phyloP scores from a whole-genome alignment of 257 asterid species.

The Agastache rugosa region DNA sequence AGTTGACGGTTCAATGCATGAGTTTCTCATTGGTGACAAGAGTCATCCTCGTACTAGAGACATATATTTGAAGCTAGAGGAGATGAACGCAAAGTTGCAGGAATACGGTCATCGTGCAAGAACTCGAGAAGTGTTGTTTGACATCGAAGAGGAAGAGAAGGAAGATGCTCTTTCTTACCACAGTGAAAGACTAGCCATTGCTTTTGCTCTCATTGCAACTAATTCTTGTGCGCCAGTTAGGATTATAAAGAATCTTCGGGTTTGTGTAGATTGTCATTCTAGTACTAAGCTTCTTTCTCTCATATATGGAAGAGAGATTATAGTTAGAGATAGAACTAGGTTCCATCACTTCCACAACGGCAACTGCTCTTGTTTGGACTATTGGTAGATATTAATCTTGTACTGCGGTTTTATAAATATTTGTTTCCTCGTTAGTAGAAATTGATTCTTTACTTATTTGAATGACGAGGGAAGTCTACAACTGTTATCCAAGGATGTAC shows the following conservation, averaged over 20 bases:
- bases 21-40: conserved; percentile 63
- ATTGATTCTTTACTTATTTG: too few species aligned
- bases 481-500: too few species aligned
- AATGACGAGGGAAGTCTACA: too few species aligned
- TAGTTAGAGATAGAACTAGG: conserved; percentile 71
- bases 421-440: not conserved
- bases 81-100: conserved; percentile 55
- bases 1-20: conserved; percentile 62
- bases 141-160: conserved; percentile 76
- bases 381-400: conserved; percentile 46
- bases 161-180: conserved; percentile 61
- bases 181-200: conserved; percentile 69
- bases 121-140: conserved; percentile 68
- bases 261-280: conserved; percentile 68
- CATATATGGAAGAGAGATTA: conserved; percentile 56
- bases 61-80: conserved; percentile 58
- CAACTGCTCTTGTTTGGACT: conserved; percentile 65
- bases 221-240: conserved; percentile 49
- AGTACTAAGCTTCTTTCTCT: conserved; percentile 54
- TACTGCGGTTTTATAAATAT: not conserved
- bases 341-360: conserved; percentile 67
- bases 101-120: conserved; percentile 57
- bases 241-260: conserved; percentile 66
- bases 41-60: conserved; percentile 53
- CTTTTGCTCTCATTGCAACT: conserved; percentile 59